Evolutionary conservation across 306 rosid species (phyloP).

Genomic region (Malus orientalis): DNA sequence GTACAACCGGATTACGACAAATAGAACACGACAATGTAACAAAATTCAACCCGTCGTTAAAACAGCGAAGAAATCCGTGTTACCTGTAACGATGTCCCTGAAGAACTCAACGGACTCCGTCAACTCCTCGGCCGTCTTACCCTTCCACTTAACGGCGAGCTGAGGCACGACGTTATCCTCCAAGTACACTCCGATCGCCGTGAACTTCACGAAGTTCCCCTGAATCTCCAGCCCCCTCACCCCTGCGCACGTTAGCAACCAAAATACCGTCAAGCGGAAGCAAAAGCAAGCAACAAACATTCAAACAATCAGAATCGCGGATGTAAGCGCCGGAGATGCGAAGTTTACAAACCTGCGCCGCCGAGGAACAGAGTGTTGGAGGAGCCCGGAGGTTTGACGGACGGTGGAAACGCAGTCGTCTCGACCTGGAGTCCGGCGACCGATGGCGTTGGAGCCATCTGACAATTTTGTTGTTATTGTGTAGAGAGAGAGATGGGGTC

Average conservation of each 20-base stretch:
- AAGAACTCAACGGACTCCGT: slow-evolving; percentile 54
- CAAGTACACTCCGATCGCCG: slow-evolving; percentile 61
- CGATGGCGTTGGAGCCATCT: not conserved
- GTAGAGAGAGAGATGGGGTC: not conserved
- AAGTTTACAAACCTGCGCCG: slow-evolving; percentile 23
- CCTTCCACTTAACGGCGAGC: slow-evolving; percentile 60
- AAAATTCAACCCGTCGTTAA: not conserved
- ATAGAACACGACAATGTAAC: not conserved
- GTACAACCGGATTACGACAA: no score
- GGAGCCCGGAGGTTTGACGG: slow-evolving; percentile 38
- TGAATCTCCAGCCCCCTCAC: slow-evolving; percentile 50
- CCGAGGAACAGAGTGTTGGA: slow-evolving; percentile 33
- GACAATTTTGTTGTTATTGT: not conserved
- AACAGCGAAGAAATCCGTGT: not conserved
- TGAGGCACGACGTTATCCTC: slow-evolving; percentile 50
- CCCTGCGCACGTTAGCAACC: slow-evolving; percentile 9
- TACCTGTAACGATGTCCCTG: slow-evolving; percentile 58
- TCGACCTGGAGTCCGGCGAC: slow-evolving; percentile 31
- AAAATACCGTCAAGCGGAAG: not conserved
- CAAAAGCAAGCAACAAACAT: not conserved
- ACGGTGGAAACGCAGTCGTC: slow-evolving; percentile 13
- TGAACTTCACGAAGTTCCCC: slow-evolving; percentile 57
- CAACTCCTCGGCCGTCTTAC: slow-evolving; percentile 37
- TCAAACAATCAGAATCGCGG: not conserved
- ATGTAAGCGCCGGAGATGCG: not conserved